phyloP scores from a whole-genome alignment of 2,329 filamentous ascomycete species.

The Colletotrichum sp. region DNA sequence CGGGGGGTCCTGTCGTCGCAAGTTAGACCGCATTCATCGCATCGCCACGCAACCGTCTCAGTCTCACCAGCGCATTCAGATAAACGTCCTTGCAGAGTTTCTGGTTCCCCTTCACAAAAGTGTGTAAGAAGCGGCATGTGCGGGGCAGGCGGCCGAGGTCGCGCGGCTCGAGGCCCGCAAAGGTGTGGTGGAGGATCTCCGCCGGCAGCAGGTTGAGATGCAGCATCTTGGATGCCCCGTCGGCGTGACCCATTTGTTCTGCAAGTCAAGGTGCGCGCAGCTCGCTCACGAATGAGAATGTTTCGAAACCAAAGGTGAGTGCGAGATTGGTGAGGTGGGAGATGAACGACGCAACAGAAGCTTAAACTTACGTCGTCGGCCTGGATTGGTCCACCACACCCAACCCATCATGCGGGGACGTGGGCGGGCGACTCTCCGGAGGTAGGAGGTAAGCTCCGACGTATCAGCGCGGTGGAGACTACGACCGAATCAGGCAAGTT shows the following conservation, averaged over 20 bases:
- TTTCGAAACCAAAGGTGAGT: neutral
- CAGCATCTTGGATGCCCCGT: neutral
- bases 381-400: neutral
- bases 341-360: neutral
- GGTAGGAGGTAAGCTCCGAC: conserved; percentile 3
- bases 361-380: conserved; percentile 11
- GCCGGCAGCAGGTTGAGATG: conserved; percentile 49
- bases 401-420: neutral
- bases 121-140: conserved; percentile 57
- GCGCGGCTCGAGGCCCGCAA: conserved; percentile 57
- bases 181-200: conserved; percentile 68
- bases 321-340: neutral
- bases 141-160: conserved; percentile 59
- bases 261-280: neutral
- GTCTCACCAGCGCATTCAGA: conserved; percentile 56
- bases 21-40: neutral
- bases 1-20: conserved; percentile 33
- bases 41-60: conserved; percentile 34
- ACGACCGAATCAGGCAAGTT: neutral
- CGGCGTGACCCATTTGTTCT: neutral
- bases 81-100: conserved; percentile 69
- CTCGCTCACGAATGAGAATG: neutral
- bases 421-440: neutral
- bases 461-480: conserved; percentile 11
- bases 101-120: conserved; percentile 61